These are phyloP conservation scores for Chaetomiaceae sp. DNA, from an alignment of 2,329 filamentous ascomycete species.

Conservation along the genomic window DNA sequence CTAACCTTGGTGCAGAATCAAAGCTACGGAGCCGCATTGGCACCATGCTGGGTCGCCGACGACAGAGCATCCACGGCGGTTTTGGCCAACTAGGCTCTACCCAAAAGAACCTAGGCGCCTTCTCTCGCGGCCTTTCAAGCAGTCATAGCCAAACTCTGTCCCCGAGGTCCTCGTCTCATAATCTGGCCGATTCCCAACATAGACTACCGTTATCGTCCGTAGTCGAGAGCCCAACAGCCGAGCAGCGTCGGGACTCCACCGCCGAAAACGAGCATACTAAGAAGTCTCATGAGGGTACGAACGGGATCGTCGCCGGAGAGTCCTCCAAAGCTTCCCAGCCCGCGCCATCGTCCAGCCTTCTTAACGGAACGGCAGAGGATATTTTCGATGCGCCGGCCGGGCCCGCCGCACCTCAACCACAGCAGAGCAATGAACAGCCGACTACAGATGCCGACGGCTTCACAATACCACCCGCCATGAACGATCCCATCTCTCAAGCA, in stretches of 20 bases:
- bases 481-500: conserved; percentile 67
- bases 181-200: conserved; percentile 51
- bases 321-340: conserved; percentile 32
- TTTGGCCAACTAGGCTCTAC: conserved; percentile 53
- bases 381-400: conserved; percentile 49
- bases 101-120: conserved; percentile 48
- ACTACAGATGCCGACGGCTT: conserved; percentile 72
- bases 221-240: conserved; percentile 50
- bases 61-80: conserved; percentile 62
- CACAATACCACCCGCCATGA: conserved; percentile 61
- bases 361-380: conserved; percentile 49
- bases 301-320: conserved; percentile 31
- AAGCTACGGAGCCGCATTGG: conserved; percentile 61
- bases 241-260: conserved; percentile 24
- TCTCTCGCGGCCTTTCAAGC: conserved; percentile 58
- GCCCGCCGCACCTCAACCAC: conserved; percentile 46
- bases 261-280: conserved; percentile 32
- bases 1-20: conserved; percentile 40
- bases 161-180: conserved; percentile 55
- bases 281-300: conserved; percentile 40
- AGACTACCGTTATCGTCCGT: conserved; percentile 56
- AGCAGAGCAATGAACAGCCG: conserved; percentile 38
- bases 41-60: conserved; percentile 62
- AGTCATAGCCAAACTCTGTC: conserved; percentile 58
- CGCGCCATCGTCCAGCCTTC: conserved; percentile 30